These are phyloP conservation scores for Penicillium canescens DNA, from an alignment of 495 filamentous ascomycete species.

Conservation along the genomic window DNA sequence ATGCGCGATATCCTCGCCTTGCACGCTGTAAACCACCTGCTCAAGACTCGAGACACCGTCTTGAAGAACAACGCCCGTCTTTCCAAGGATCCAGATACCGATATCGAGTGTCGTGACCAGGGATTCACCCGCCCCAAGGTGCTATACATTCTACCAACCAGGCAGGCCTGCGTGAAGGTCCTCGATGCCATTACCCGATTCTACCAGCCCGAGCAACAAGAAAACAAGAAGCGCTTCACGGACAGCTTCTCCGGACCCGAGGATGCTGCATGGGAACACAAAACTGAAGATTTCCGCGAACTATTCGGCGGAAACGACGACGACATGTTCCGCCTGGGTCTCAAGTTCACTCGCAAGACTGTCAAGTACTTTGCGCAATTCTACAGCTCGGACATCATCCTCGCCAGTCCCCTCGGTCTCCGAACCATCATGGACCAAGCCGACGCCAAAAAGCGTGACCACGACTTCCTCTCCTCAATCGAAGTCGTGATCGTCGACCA, in stretches of 20 bases:
- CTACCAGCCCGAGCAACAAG: constrained; percentile 83
- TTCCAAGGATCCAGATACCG: constrained; percentile 56
- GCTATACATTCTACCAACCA: constrained; percentile 83
- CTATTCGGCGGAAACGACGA: constrained; percentile 94
- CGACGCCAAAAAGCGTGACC: constrained; percentile 74
- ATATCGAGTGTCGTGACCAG: constrained; percentile 85
- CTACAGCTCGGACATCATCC: constrained; percentile 92
- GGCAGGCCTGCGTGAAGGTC: constrained; percentile 76
- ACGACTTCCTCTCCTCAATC: constrained; percentile 90
- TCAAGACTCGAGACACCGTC: constrained; percentile 89
- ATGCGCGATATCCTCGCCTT: constrained; percentile 74
- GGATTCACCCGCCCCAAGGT: constrained; percentile 95
- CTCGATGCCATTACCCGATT: constrained; percentile 72
- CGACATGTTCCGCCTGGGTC: constrained; percentile 88
- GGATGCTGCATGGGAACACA: constrained; percentile 64
- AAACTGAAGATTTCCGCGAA: constrained; percentile 84
- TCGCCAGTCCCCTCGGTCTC: constrained; percentile 85
- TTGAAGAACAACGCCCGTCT: constrained; percentile 88
- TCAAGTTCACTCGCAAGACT: constrained; percentile 95
- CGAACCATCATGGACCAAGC: constrained; percentile 84
- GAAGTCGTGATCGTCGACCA: constrained; percentile 90
- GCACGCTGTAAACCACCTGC: constrained; percentile 85
- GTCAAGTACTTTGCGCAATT: constrained; percentile 94
- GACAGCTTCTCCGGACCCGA: constrained; percentile 71
- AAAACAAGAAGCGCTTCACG: constrained; percentile 90